Conservation (phyloP, 2,329 filamentous ascomycete genomes). For the Tolypocladium paradoxum region DNA sequence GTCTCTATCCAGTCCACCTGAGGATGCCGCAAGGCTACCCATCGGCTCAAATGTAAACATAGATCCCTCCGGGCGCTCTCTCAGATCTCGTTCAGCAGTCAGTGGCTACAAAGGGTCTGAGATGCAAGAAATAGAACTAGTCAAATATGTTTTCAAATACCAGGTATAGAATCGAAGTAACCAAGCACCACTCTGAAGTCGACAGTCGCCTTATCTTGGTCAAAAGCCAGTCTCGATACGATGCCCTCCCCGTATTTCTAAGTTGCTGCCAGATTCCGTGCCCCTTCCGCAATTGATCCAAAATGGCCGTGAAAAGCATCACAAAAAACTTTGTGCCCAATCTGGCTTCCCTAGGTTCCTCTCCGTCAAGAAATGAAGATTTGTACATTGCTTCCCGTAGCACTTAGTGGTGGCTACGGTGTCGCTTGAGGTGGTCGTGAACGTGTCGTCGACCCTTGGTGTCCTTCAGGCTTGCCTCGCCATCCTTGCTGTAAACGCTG, state of each 20-base stretch:
- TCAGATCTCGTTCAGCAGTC: not conserved
- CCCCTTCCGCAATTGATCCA: not conserved
- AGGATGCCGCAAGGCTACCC: not conserved
- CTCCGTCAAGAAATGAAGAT: not conserved
- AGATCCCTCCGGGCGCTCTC: not conserved
- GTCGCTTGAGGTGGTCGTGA: slow-evolving; percentile 24
- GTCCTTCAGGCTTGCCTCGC: slow-evolving; percentile 15
- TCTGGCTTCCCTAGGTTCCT: slow-evolving; percentile 4
- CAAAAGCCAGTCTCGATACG: not conserved
- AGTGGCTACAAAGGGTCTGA: not conserved
- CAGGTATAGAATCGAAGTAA: not conserved
- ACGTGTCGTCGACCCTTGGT: slow-evolving; percentile 23
- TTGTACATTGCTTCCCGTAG: not conserved
- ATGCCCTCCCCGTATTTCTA: not conserved
- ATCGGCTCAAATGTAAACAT: not conserved
- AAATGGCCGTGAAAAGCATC: not conserved
- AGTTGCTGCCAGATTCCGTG: not conserved
- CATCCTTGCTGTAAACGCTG: slow-evolving; percentile 31
- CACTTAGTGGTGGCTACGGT: slow-evolving; percentile 18
- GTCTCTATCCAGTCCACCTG: not conserved
- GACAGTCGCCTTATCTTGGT: not conserved
- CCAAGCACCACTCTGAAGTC: not conserved
- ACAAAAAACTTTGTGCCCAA: not conserved
- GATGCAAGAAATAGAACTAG: too few relatives aligned
- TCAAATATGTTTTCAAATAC: not conserved